Percentiles rank a stretch among this genome's conserved stretches.
Evolutionary conservation across 768 basidiomycete genomes (phyloP).

Genomic region (Mycena rosella): DNA sequence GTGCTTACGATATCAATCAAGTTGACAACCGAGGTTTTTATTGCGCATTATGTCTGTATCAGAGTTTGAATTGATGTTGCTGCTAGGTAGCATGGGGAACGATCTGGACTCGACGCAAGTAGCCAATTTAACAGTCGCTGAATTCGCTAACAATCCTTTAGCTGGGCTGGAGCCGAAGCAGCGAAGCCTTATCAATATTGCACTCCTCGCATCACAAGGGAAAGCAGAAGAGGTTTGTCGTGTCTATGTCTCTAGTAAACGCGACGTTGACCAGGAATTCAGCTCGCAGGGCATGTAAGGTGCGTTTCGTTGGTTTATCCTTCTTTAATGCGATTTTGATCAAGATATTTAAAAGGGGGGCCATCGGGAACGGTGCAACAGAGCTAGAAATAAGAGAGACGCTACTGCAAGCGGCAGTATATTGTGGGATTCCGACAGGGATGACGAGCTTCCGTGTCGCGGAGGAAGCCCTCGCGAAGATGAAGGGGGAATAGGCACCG

Average conservation of each 20-base stretch:
- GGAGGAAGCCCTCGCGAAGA: slow-evolving; percentile 52
- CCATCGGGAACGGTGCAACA: slow-evolving; percentile 58
- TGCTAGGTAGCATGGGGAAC: slow-evolving; percentile 59
- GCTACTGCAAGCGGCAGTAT: slow-evolving; percentile 56
- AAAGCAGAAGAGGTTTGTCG: slow-evolving; percentile 55
- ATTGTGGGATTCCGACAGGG: slow-evolving; percentile 58
- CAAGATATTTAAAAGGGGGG: slow-evolving; percentile 49
- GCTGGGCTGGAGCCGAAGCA: slow-evolving; percentile 60
- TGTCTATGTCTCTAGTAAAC: neutral
- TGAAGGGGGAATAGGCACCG: slow-evolving; percentile 41
- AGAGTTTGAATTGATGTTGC: neutral
- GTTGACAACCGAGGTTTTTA: slow-evolving; percentile 54
- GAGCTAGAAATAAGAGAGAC: slow-evolving; percentile 60
- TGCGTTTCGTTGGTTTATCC: slow-evolving; percentile 24
- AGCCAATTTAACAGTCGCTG: neutral
- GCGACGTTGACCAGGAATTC: neutral
- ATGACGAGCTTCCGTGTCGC: slow-evolving; percentile 57
- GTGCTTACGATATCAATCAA: slow-evolving; percentile 5
- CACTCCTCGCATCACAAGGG: slow-evolving; percentile 56
- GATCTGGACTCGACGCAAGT: slow-evolving; percentile 56
- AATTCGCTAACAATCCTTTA: neutral
- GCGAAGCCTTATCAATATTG: slow-evolving; percentile 59
- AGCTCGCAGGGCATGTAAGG: slow-evolving; percentile 56
- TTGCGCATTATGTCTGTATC: neutral
- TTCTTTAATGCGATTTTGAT: neutral